phyloP scores from a whole-genome alignment of 2,329 filamentous ascomycete species.

The Clarireedia paspali region DNA sequence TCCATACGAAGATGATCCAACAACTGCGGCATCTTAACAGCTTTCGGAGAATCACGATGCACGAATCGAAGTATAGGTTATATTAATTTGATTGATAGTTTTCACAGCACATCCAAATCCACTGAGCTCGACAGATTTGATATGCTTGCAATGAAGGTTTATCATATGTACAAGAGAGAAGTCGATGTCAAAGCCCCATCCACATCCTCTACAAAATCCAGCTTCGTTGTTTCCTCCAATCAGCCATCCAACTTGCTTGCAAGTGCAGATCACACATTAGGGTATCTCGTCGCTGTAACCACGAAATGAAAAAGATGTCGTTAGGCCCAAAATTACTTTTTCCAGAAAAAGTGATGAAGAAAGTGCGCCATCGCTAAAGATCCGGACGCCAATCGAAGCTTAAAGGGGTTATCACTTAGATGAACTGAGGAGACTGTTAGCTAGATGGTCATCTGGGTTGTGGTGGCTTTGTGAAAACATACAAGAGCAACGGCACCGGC shows the following conservation, averaged over 20 bases:
- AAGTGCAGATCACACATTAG: slow-evolving; percentile 16
- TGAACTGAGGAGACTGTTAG: slow-evolving; percentile 22
- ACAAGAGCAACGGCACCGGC: slow-evolving; percentile 30
- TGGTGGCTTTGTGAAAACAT: slow-evolving; percentile 10
- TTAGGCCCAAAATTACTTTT: slow-evolving; percentile 20
- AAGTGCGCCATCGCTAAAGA: slow-evolving; percentile 15
- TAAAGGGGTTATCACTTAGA: slow-evolving; percentile 22
- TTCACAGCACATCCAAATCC: not conserved
- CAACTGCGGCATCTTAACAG: no score
- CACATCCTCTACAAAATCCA: slow-evolving; percentile 9
- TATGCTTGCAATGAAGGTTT: slow-evolving; percentile 1
- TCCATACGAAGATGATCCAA: no score
- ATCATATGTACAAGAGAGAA: slow-evolving; percentile 10
- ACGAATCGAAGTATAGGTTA: not conserved
- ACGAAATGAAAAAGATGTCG: slow-evolving; percentile 20
- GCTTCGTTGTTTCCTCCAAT: slow-evolving; percentile 2
- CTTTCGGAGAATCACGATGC: not conserved
- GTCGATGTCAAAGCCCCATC: slow-evolving; percentile 9
- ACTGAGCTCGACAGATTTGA: not conserved
- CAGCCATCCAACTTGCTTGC: slow-evolving; percentile 14
- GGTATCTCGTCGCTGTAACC: slow-evolving; percentile 16
- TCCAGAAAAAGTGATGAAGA: not conserved
- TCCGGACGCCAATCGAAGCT: slow-evolving; percentile 18
- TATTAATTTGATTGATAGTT: not conserved
- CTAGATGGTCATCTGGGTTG: not conserved